Conservation (phyloP, 202 grass and related monocot species). For the Schoenoplectus tabernaemontani region DNA sequence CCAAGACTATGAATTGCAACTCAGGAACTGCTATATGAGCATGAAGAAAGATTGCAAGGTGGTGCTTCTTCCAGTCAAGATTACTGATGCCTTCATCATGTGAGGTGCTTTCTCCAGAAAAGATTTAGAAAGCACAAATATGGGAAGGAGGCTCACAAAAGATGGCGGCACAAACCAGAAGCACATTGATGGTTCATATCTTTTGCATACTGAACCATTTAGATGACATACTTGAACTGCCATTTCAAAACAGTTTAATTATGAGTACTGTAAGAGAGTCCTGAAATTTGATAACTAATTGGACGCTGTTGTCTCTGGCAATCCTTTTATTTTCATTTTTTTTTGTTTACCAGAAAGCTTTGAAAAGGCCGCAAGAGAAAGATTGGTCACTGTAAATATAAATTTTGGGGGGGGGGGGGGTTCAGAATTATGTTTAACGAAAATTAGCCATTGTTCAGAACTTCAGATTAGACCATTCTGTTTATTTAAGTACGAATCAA, state of each 20-base stretch:
- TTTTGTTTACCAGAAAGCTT: background rate
- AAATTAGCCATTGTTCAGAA: background rate
- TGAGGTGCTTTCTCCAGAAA: background rate
- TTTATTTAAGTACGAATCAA: background rate
- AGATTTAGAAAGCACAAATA: background rate
- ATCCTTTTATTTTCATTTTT: background rate
- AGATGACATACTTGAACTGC: background rate
- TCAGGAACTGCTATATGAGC: background rate
- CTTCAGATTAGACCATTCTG: background rate
- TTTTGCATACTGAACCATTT: background rate
- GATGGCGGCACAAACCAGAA: background rate
- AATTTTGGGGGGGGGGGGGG: background rate
- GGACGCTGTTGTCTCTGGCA: background rate
- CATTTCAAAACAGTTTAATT: background rate
- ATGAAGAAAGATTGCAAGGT: constrained; percentile 21
- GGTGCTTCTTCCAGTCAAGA: background rate
- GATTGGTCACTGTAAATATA: background rate
- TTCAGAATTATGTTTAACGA: background rate
- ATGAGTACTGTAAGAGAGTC: background rate
- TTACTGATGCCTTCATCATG: background rate
- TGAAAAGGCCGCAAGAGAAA: background rate
- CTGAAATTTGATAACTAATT: background rate
- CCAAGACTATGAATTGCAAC: background rate
- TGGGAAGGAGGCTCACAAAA: background rate
- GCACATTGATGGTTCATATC: background rate